Conservation (phyloP, 148 eudicot genomes). For the Diospyros kaki region DNA sequence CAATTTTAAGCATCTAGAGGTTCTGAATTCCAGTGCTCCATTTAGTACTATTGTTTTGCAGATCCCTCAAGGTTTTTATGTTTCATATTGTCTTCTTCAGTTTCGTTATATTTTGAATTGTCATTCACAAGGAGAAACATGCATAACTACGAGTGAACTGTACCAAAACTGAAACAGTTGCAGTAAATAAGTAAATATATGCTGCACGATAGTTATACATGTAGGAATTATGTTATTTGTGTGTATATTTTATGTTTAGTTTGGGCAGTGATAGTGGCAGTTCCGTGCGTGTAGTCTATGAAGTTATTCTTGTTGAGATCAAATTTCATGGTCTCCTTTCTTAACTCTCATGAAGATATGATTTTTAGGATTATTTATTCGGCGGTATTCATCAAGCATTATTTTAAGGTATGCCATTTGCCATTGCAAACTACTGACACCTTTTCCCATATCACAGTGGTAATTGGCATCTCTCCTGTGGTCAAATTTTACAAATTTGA, state of each 20-base stretch:
- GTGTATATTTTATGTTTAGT: not conserved
- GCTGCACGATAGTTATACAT: not conserved
- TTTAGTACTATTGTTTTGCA: not conserved
- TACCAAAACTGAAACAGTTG: not conserved
- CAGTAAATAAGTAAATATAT: not conserved
- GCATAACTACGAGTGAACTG: not conserved
- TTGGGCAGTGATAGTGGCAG: not conserved
- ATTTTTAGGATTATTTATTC: conserved; percentile 74
- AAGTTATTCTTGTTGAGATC: not conserved
- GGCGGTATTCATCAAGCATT: conserved; percentile 70
- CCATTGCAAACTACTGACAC: not conserved
- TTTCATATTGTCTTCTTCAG: not conserved
- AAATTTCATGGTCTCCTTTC: conserved; percentile 20
- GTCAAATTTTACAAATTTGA: not conserved
- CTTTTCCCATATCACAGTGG: not conserved
- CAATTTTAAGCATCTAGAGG: not conserved
- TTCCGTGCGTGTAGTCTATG: not conserved
- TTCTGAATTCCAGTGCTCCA: not conserved
- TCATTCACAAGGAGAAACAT: not conserved
- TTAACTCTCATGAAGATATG: conserved; percentile 76
- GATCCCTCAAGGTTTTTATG: not conserved
- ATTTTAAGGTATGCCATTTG: conserved; percentile 62
- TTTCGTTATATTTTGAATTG: conserved; percentile 2
- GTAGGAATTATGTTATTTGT: not conserved
- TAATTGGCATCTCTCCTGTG: not conserved